Base-by-base conservation (phyloP, 2,329 filamentous ascomycete species). In the Calonectria leucothoes region DNA sequence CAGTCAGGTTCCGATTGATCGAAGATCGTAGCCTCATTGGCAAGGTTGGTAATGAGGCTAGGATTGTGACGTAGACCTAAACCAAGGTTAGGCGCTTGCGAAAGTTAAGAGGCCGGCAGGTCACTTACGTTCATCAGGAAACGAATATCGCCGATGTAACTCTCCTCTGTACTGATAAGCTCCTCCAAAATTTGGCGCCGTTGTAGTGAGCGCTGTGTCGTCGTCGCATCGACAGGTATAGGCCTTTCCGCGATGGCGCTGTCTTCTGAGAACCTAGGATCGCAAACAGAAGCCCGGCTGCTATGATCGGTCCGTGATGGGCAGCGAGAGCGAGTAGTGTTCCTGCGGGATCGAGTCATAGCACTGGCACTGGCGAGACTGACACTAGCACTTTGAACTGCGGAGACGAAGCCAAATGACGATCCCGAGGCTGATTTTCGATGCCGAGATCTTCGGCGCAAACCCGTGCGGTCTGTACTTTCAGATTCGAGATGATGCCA, bases 131-230 rank as follows among this genome's bases (percentile, higher is more conserved):
- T 95, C 82, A 94, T 93, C 72, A 98, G 87, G 76, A 97, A 95
- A 79, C 95, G 95, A 71, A 98, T 85, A 80, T 98, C 96, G 20
- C 93, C 91, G 78, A 98, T 93, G 82, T 98, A 98, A 80, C 93
- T 92, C 82, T 97, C 94, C 83, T 98, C 97, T 0, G 96, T 98
- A 70, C 86, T 90, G 74, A 98, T 91, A 65, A 98, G 87, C 84
- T 98, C 97, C 81, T 97, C 94, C 42, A 98, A 85, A 48, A 98
- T 92, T 74, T 93, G 92, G 17, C 95, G 91, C 74, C 97, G 91
- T 80, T 95, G 94, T 25, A 94, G 84, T 2, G 95, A 91, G 67
- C 96, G 91, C 76, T 92, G 90, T 51, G 90, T 90, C n/a, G 94
- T 92, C 35, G 89, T 92, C 71, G 93, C 90, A 77, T 98, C 95